A percentile compares a stretch with the other conserved stretches of the same genome.
These are phyloP conservation scores for Aspergillus pseudoglaucus DNA, from an alignment of 2,329 filamentous ascomycete genomes.

Conservation along the genomic window DNA sequence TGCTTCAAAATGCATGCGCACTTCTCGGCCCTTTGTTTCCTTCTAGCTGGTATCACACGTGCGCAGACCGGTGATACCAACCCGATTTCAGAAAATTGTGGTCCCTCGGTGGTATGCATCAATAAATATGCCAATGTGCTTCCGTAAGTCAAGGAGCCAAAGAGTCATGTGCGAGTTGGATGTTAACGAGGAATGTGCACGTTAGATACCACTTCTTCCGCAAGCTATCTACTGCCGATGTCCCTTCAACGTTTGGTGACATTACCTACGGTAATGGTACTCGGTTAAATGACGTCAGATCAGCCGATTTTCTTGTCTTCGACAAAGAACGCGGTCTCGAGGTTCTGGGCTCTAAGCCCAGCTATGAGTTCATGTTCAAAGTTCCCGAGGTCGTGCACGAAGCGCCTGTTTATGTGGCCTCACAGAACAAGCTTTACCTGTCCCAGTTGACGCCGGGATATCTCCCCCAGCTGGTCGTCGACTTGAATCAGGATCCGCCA, in stretches of 20 bases:
- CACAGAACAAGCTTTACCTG: constrained; percentile 36
- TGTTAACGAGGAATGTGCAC: constrained; percentile 1
- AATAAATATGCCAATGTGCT: constrained; percentile 30
- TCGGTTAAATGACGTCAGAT: constrained; percentile 22
- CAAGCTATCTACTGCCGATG: constrained; percentile 17
- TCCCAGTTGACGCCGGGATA: constrained; percentile 32
- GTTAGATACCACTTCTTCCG: constrained; percentile 36
- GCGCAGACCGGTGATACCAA: constrained; percentile 21
- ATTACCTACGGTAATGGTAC: constrained; percentile 29
- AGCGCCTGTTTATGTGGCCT: constrained; percentile 37
- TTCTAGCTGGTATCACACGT: constrained; percentile 7
- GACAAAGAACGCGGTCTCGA: constrained; percentile 30
- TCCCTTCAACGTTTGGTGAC: constrained; percentile 22
- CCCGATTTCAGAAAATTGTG: constrained; percentile 25
- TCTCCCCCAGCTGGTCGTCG: constrained; percentile 33
- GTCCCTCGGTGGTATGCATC: constrained; percentile 30
- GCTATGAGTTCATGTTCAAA: constrained; percentile 33
- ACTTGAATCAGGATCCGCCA: constrained; percentile 39
- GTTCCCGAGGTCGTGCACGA: constrained; percentile 36
- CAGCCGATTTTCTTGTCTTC: constrained; percentile 35
- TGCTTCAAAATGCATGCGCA: constrained; percentile 1
- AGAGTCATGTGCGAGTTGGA: constrained; percentile 7
- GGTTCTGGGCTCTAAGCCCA: constrained; percentile 31
- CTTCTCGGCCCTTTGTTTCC: background rate
- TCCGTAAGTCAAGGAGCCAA: constrained; percentile 9